Percentiles rank a stretch among this genome's conserved stretches.
Evolutionary conservation across 768 basidiomycete species (phyloP).

Genomic region (Russula lepida): DNA sequence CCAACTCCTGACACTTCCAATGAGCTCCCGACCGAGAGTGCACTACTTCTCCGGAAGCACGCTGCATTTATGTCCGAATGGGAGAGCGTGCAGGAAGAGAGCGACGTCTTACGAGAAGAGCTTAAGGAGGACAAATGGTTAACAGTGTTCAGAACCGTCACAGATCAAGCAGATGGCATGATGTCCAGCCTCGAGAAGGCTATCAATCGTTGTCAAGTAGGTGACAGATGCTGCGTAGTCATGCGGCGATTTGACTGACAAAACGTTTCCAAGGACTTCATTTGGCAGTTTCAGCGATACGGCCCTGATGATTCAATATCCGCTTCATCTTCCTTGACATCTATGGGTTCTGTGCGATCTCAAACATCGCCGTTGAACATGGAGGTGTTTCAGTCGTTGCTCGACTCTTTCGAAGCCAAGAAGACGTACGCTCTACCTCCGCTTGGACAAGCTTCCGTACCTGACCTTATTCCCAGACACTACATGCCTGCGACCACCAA

Average conservation of each 20-base stretch:
- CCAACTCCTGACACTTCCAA: constrained; percentile 35
- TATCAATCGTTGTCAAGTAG: constrained; percentile 79
- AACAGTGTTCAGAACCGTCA: constrained; percentile 86
- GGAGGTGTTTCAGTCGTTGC: constrained; percentile 56
- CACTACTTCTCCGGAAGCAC: constrained; percentile 63
- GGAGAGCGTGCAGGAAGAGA: constrained; percentile 73
- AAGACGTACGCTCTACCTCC: constrained; percentile 54
- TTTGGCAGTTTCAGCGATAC: constrained; percentile 67
- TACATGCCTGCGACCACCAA: constrained; percentile 92
- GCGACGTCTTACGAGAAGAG: constrained; percentile 78
- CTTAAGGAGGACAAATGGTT: constrained; percentile 97
- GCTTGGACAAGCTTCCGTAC: neutral
- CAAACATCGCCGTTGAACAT: constrained; percentile 47
- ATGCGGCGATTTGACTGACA: neutral
- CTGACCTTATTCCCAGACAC: constrained; percentile 44
- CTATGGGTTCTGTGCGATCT: constrained; percentile 35
- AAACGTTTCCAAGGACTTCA: constrained; percentile 55
- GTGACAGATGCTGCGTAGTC: constrained; percentile 23
- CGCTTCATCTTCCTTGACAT: constrained; percentile 31
- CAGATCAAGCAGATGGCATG: constrained; percentile 96
- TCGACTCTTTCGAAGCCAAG: constrained; percentile 79
- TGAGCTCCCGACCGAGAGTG: constrained; percentile 34
- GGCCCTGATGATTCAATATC: constrained; percentile 39
- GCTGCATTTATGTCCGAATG: constrained; percentile 66
- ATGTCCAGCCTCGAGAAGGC: constrained; percentile 94